phyloP scores from a whole-genome alignment of 2,329 filamentous ascomycete genomes.

The Alternaria longipes region DNA sequence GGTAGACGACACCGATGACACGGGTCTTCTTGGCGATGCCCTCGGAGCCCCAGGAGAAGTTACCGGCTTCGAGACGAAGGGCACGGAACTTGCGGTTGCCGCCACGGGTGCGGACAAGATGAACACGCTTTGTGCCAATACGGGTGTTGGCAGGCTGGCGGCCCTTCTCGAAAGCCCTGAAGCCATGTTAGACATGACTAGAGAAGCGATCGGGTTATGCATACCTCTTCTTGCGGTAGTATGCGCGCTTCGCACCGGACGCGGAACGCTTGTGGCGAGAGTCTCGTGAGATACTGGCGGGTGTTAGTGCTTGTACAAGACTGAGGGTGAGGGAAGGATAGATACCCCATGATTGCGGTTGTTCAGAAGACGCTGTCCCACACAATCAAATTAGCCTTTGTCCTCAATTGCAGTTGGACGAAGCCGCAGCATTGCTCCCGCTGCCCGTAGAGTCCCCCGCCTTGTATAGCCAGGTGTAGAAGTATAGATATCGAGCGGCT shows the following conservation, averaged over 20 bases:
- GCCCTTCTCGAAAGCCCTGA: slow-evolving; percentile 99
- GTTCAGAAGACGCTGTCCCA: slow-evolving; percentile 54
- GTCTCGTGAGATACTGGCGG: slow-evolving; percentile 92
- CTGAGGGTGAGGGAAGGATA: slow-evolving; percentile 23
- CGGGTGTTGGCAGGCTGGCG: slow-evolving; percentile 99
- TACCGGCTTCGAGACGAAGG: slow-evolving; percentile 97
- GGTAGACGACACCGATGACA: slow-evolving; percentile 97
- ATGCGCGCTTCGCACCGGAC: slow-evolving; percentile 87
- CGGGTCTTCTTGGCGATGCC: slow-evolving; percentile 98
- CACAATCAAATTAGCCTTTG: slow-evolving; percentile 41
- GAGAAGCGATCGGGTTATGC: slow-evolving; percentile 69
- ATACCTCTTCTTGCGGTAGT: slow-evolving; percentile 68
- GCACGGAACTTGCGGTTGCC: slow-evolving; percentile 99
- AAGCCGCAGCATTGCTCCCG: slow-evolving; percentile 25
- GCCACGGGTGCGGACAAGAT: slow-evolving; percentile 95
- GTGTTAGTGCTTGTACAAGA: slow-evolving; percentile 47
- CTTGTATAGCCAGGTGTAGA: slow-evolving; percentile 16
- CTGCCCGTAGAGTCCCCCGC: slow-evolving; percentile 7
- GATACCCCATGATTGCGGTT: slow-evolving; percentile 64
- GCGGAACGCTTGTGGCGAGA: slow-evolving; percentile 99
- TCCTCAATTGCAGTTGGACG: slow-evolving; percentile 15
- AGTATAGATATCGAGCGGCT: slow-evolving; percentile 29
- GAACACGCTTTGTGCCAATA: slow-evolving; percentile 96
- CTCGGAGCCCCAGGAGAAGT: slow-evolving; percentile 99
- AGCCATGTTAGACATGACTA: slow-evolving; percentile 68